Base-by-base conservation (phyloP, 192 early-diverging fungal genomes). In the Coemansia pectinata region DNA sequence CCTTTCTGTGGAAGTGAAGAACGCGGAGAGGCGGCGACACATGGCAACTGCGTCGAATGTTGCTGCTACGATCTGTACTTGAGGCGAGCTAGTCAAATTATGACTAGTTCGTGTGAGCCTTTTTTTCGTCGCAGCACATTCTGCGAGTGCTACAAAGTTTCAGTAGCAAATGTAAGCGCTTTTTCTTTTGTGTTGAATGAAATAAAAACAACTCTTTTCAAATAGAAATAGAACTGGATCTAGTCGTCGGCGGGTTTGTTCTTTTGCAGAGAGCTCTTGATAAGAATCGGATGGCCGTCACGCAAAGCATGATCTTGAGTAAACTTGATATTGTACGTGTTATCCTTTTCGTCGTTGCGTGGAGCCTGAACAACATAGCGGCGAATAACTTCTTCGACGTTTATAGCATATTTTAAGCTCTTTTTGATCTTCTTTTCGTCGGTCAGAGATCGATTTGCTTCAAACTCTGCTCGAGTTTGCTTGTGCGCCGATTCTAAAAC, bases 321-420 rank as follows among this genome's bases (percentile, higher is more conserved):
- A 23, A 83, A 78, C 29, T 53, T 65, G 14, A 83, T 64, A 5
- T 69, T 53, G 50, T 78, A 83, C 5, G 76, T 78, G 70, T 74
- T 70, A 0, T 71, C 64, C 53, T 72, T 70, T 7, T 71, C 59
- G 4, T 65, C 59, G 68, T 48, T 73, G 27, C 70, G 72, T 27
- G 76, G 72, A 2, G 70, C 81, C 64, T 83, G 81, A 11, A 83
- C 81, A 0, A 83, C 81, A 41, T 83, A 78, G 36, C 73, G 57
- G 11, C 76, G 69, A 57, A 83, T 78, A 19, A 78, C 76, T 21
- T 74, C 60, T 36, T 77, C 81, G n/a, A 83, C 81, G 21, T 72
- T 41, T n/a, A 21, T 23, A 1, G 76, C 81, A 45, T 78, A 76
- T 42, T 78, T 83, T 27, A 83, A 44, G 1, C 67, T 59, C 58